These are phyloP conservation scores for Taxillus chinensis DNA, from an alignment of 164 flowering plant species.

Conservation along the genomic window DNA sequence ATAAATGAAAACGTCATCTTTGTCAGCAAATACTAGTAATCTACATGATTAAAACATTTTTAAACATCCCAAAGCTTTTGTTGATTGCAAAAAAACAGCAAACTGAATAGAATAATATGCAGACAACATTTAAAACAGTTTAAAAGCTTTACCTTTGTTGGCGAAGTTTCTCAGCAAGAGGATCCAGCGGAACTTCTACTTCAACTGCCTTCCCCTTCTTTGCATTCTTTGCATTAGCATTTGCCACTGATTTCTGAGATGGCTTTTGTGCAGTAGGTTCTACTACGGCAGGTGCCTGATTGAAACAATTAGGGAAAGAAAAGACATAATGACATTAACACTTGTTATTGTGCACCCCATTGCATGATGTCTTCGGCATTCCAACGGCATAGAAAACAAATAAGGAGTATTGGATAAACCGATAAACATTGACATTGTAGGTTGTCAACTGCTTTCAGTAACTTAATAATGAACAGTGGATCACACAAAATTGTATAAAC, in stretches of 20 bases:
- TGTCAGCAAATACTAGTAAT: too few species aligned
- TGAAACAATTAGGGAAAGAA: background rate
- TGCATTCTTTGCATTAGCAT: conserved; percentile 43
- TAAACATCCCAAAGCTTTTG: background rate
- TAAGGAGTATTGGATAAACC: too few species aligned
- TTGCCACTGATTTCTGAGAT: conserved; percentile 41
- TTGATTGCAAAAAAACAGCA: background rate
- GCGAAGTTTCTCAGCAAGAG: conserved; percentile 86
- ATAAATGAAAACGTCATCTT: too few species aligned
- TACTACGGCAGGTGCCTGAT: conserved; percentile 37
- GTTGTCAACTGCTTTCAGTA: too few species aligned
- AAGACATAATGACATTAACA: background rate
- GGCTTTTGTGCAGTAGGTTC: conserved; percentile 39
- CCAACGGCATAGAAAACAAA: too few species aligned
- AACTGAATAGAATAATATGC: background rate
- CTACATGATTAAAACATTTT: too few species aligned
- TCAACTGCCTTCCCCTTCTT: conserved; percentile 32
- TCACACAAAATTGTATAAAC: too few species aligned
- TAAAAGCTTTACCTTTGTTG: conserved; percentile 57
- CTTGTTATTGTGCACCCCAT: background rate
- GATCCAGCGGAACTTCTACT: conserved; percentile 59
- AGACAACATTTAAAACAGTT: background rate
- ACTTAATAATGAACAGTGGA: too few species aligned
- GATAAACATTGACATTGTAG: too few species aligned
- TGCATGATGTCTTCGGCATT: background rate